Evolutionary conservation across 2,329 filamentous ascomycete species (phyloP).

Genomic region (Aspergillus sp.): DNA sequence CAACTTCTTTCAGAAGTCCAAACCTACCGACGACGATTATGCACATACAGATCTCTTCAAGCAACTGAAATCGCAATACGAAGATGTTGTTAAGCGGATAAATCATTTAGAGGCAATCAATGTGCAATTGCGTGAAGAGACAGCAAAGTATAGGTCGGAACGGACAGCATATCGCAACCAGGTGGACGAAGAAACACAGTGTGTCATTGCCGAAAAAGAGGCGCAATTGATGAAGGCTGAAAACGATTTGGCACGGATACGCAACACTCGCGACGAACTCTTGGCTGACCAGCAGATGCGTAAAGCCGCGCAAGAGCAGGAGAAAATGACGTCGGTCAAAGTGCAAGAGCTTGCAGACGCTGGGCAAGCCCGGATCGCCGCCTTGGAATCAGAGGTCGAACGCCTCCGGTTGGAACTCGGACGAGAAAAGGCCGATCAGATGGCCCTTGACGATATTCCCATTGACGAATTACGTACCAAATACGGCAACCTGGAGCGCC

Average conservation of each 20-base stretch:
- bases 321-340: constrained; percentile 70
- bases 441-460: constrained; percentile 62
- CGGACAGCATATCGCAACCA: constrained; percentile 79
- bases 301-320: constrained; percentile 78
- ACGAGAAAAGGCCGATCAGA: constrained; percentile 47
- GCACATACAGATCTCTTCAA: constrained; percentile 93
- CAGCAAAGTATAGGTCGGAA: constrained; percentile 82
- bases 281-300: constrained; percentile 79
- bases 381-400: constrained; percentile 81
- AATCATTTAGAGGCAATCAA: constrained; percentile 92
- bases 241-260: constrained; percentile 81
- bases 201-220: constrained; percentile 75
- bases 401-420: constrained; percentile 65
- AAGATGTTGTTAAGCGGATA: constrained; percentile 88
- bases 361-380: constrained; percentile 77
- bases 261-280: constrained; percentile 82
- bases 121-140: constrained; percentile 80
- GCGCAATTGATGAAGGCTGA: constrained; percentile 80
- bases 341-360: constrained; percentile 79
- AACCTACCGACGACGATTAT: constrained; percentile 88
- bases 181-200: constrained; percentile 78
- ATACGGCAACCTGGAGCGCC: constrained; percentile 74
- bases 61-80: constrained; percentile 83
- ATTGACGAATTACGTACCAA: constrained; percentile 74
- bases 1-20: constrained; percentile 58